These are phyloP conservation scores for Phytophthora sojae DNA, from an alignment of 352 stramenopile species.

Conservation along the genomic window DNA sequence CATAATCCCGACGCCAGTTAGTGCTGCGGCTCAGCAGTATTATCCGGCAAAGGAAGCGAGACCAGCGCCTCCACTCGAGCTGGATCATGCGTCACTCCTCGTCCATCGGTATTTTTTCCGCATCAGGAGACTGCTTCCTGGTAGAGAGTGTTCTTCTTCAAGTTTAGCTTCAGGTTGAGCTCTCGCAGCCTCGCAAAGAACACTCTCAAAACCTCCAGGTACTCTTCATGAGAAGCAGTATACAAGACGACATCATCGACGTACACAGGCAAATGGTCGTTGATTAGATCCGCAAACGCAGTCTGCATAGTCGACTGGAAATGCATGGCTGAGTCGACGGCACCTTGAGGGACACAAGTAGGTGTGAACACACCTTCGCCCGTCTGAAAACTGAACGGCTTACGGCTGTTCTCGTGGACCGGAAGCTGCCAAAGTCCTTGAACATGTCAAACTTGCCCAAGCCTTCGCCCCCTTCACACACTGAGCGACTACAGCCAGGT, in stretches of 20 bases:
- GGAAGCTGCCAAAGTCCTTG: neutral
- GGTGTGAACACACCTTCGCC: neutral
- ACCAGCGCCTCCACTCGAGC: neutral
- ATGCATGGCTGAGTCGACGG: neutral
- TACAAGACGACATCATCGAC: neutral
- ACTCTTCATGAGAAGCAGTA: neutral
- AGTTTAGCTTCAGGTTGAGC: neutral
- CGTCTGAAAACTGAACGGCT: neutral
- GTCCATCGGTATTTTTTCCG: neutral
- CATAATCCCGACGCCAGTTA: neutral
- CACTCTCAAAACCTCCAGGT: neutral
- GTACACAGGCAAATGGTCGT: neutral
- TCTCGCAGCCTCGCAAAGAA: neutral
- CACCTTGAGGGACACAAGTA: neutral
- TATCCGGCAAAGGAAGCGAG: neutral
- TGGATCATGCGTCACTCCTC: neutral
- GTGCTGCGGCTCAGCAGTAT: conserved; percentile 1
- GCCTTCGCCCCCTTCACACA: neutral
- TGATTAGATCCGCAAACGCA: conserved; percentile 3
- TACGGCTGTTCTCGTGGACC: neutral
- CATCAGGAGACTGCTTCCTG: neutral
- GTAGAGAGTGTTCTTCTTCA: neutral
- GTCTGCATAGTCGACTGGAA: conserved; percentile 1
- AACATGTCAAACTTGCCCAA: conserved; percentile 3
- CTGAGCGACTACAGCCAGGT: neutral